Base-by-base conservation (phyloP, 2,329 filamentous ascomycete genomes). In the Knufia petricola region DNA sequence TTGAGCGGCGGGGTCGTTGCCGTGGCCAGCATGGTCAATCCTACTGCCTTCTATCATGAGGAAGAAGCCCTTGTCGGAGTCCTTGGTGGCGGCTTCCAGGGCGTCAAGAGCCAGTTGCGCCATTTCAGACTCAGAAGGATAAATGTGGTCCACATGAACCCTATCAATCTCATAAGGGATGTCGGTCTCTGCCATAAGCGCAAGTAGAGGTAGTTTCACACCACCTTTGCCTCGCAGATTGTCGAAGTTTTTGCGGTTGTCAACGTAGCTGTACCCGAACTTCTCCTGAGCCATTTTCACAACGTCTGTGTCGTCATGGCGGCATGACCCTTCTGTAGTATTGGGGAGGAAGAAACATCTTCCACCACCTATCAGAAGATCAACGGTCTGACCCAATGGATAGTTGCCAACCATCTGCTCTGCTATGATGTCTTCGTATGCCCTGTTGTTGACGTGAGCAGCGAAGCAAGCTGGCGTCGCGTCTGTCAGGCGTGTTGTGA, bases 1-100 rank as follows among this genome's bases (percentile, higher is more conserved):
- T 61, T 92, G 86, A 1, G 86, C 84, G 8, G 84, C 85, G 0
- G 86, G 85, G 59, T 92, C 86, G 58, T 92, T 92, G 54, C 77
- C 78, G 63, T 92, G 86, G 4, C 88, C 92, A 3, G 92, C 90
- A 63, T 98, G 92, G 61, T 98, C 92, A 59, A 98, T 96, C 36
- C 92, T 78, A 59, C 87, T 94, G 3, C 89, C 92, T 67, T 98
- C 92, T 52, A 98, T 94, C 90, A 98, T 95, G 59, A 98, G 73
- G 69, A 98, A 98, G 73, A 96, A 98, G 3, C 92, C 92, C 66
- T 94, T 81, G 15, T 28, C 28, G 53, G 79, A 87, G 61, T 89
- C 74, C 61, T 78, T 74, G 0, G 92, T 95, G 0, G 89, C 92
- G 51, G 81, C 80, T 53, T 84, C 84, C 20, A 98, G 77, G 1